Conservation (phyloP, 2,329 filamentous ascomycete species). For the Penicillium sp. region DNA sequence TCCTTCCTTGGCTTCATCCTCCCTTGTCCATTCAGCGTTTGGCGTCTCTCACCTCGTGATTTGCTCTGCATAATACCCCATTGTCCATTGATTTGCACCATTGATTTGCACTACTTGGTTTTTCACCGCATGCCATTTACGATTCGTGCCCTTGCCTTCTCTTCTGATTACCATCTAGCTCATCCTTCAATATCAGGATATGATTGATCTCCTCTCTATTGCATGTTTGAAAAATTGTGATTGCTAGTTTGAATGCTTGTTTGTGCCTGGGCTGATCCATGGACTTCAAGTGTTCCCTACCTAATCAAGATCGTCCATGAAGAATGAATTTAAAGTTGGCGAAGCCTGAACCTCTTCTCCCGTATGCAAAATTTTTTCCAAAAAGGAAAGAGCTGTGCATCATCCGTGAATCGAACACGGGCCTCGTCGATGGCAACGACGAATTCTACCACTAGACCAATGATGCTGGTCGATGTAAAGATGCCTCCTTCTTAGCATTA, state of each 20-base stretch:
- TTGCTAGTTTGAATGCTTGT: neutral
- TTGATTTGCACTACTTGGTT: neutral
- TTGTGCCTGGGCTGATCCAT: neutral
- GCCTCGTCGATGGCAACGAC: slow-evolving; percentile 48
- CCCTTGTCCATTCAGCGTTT: slow-evolving; percentile 19
- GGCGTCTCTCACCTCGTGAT: slow-evolving; percentile 18
- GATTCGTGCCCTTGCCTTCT: neutral
- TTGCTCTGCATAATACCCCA: slow-evolving; percentile 33
- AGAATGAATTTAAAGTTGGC: neutral
- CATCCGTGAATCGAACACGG: slow-evolving; percentile 52
- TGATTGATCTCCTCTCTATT: neutral
- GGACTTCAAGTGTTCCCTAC: neutral
- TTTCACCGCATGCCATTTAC: neutral
- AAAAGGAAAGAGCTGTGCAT: slow-evolving; percentile 33
- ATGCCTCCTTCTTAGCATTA: accelerated
- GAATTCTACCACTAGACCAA: slow-evolving; percentile 47
- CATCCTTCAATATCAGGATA: neutral
- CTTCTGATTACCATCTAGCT: neutral
- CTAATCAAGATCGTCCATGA: neutral
- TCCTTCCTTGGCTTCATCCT: neutral
- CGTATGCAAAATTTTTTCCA: neutral
- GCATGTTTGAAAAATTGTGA: neutral
- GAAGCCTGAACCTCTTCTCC: neutral
- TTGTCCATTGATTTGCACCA: slow-evolving; percentile 3
- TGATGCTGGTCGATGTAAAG: slow-evolving; percentile 33